A percentile compares a stretch with the other conserved stretches of the same genome.
Evolutionary conservation across 1,139 yeast genomes (phyloP).

Genomic region (Kurtzmaniella quercitrusa): DNA sequence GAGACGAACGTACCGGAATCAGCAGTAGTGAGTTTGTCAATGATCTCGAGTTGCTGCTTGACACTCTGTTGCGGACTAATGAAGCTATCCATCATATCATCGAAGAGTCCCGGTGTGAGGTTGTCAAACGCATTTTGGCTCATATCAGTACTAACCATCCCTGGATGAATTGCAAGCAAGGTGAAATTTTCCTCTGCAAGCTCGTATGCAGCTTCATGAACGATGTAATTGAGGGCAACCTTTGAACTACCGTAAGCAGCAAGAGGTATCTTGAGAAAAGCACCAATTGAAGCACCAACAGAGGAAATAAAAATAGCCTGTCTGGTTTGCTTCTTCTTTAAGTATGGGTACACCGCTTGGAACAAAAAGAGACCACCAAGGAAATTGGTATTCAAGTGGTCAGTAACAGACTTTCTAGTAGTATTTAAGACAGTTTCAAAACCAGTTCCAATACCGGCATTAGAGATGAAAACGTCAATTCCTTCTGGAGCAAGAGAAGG

Average conservation of each 20-base stretch:
- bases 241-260: conserved; percentile 17
- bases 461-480: conserved; percentile 16
- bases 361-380: conserved; percentile 26
- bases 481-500: conserved; percentile 4
- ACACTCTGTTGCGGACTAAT: conserved; percentile 11
- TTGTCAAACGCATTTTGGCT: neutral
- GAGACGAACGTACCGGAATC: conserved; percentile 9
- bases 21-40: conserved; percentile 5
- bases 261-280: conserved; percentile 6
- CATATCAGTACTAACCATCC: conserved; percentile 24
- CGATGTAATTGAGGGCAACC: conserved; percentile 17
- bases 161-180: conserved; percentile 27
- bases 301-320: conserved; percentile 23
- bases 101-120: neutral
- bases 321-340: conserved; percentile 13
- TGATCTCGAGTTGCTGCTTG: conserved; percentile 1
- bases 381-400: conserved; percentile 21
- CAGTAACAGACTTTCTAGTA: conserved; percentile 12
- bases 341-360: conserved; percentile 11
- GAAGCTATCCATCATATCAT: neutral
- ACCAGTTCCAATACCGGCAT: conserved; percentile 13
- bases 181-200: conserved; percentile 17
- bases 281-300: conserved; percentile 18
- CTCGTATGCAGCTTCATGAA: conserved; percentile 4
- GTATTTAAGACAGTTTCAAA: conserved; percentile 5